Percentiles rank a stretch among this genome's conserved stretches.
phyloP scores from a whole-genome alignment of 2,329 filamentous ascomycete genomes.

The Monilinia vaccinii-corymbosi region DNA sequence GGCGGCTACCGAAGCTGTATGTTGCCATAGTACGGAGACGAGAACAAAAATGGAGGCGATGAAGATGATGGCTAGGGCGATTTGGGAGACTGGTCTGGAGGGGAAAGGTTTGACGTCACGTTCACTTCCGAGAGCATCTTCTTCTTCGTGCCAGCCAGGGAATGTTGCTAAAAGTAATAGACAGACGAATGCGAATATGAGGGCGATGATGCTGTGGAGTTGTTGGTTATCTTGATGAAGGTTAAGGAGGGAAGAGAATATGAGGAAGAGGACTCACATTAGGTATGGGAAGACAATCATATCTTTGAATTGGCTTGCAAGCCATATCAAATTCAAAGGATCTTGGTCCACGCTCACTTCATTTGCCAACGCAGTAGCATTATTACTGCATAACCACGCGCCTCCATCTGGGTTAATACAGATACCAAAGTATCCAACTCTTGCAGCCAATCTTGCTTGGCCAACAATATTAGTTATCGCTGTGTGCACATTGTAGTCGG shows the following conservation, averaged over 20 bases:
- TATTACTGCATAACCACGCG: constrained; percentile 91
- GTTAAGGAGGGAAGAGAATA: background rate
- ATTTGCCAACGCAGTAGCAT: constrained; percentile 85
- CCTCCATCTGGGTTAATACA: constrained; percentile 89
- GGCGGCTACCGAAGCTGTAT: constrained; percentile 92
- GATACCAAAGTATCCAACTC: constrained; percentile 96
- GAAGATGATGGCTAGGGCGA: constrained; percentile 88
- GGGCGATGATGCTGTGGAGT: constrained; percentile 73
- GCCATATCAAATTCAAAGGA: constrained; percentile 93
- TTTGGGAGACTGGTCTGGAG: constrained; percentile 82
- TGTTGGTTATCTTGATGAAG: constrained; percentile 1
- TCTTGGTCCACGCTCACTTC: constrained; percentile 87
- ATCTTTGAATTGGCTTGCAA: constrained; percentile 94
- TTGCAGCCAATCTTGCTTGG: constrained; percentile 71
- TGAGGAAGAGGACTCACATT: constrained; percentile 53
- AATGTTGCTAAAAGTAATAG: constrained; percentile 93
- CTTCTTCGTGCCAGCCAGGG: constrained; percentile 93
- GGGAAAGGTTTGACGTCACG: constrained; percentile 92
- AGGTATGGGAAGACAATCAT: constrained; percentile 97
- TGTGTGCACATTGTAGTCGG: constrained; percentile 77
- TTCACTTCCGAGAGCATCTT: constrained; percentile 70
- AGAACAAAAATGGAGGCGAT: constrained; percentile 61
- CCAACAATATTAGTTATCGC: constrained; percentile 89
- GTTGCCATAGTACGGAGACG: constrained; percentile 79
- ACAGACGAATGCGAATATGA: constrained; percentile 94